phyloP scores from a whole-genome alignment of 768 basidiomycete species.

The Auricularia cornea region DNA sequence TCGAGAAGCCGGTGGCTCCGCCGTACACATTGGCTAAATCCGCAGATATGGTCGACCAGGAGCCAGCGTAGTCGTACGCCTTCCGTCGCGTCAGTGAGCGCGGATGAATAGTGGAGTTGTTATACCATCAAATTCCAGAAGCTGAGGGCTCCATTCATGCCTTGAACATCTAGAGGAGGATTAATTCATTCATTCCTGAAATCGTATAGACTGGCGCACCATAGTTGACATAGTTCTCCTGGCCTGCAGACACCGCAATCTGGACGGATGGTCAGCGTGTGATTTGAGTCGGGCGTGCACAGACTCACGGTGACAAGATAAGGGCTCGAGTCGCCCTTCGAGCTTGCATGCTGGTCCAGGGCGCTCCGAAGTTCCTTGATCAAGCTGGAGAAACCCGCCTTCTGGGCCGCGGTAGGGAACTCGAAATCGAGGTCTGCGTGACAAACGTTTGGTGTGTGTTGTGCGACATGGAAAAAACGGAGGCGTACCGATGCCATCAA shows the following conservation, averaged over 20 bases:
- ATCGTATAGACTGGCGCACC: too few relatives aligned
- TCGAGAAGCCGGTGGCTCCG: slow-evolving; percentile 54
- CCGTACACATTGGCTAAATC: slow-evolving; percentile 65
- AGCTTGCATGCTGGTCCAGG: slow-evolving; percentile 46
- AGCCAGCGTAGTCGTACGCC: slow-evolving; percentile 73
- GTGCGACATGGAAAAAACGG: neutral
- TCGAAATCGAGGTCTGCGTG: slow-evolving; percentile 62
- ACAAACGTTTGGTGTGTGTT: neutral
- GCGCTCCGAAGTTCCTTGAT: slow-evolving; percentile 53
- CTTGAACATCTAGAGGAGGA: slow-evolving; percentile 37
- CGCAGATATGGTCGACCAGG: slow-evolving; percentile 33
- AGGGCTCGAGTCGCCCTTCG: slow-evolving; percentile 50
- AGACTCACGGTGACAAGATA: slow-evolving; percentile 45
- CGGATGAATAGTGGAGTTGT: neutral
- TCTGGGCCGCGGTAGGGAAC: slow-evolving; percentile 56
- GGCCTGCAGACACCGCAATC: slow-evolving; percentile 58
- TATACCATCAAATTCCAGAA: slow-evolving; percentile 45
- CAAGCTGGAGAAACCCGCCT: slow-evolving; percentile 59
- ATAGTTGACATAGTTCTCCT: slow-evolving; percentile 41
- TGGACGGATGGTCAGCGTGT: slow-evolving; percentile 7
- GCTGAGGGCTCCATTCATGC: slow-evolving; percentile 57
- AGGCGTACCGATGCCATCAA: slow-evolving; percentile 61
- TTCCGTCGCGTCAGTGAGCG: too few relatives aligned
- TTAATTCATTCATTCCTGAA: too few relatives aligned
- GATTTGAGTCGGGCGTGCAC: neutral